Evolutionary conservation across 306 rosid species (phyloP).

Genomic region (Carpinus fangiana): DNA sequence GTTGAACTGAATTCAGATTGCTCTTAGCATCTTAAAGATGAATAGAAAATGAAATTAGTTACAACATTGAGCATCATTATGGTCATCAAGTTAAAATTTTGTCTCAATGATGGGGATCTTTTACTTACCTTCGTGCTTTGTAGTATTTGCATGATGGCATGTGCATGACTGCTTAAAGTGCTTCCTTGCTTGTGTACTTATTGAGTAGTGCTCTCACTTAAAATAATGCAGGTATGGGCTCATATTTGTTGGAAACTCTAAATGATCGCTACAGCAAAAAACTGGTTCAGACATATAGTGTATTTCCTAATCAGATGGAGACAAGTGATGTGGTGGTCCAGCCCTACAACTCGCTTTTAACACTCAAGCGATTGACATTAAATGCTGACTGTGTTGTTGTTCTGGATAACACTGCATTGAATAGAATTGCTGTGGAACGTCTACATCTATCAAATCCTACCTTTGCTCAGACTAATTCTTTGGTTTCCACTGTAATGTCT

Average conservation of each 20-base stretch:
- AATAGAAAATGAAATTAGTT: background rate
- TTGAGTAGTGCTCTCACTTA: slow-evolving; percentile 12
- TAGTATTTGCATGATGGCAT: slow-evolving; percentile 10
- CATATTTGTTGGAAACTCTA: slow-evolving; percentile 90
- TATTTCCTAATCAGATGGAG: slow-evolving; percentile 99
- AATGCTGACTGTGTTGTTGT: slow-evolving; percentile 99
- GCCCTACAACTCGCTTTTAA: slow-evolving; percentile 96
- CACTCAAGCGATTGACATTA: slow-evolving; percentile 88
- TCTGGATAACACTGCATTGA: slow-evolving; percentile 96
- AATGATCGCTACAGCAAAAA: slow-evolving; percentile 99
- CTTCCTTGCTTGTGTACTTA: slow-evolving; percentile 18
- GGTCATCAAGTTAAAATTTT: background rate
- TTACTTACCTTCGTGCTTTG: slow-evolving; percentile 12
- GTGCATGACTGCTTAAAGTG: slow-evolving; percentile 15
- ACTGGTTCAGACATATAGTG: slow-evolving; percentile 96
- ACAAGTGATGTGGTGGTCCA: slow-evolving; percentile 99
- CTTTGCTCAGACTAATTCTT: slow-evolving; percentile 93
- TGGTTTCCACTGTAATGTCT: slow-evolving; percentile 98
- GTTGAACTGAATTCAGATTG: background rate
- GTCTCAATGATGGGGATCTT: slow-evolving; percentile 3
- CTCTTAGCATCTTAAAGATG: background rate
- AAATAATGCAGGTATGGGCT: slow-evolving; percentile 80
- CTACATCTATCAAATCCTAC: slow-evolving; percentile 98
- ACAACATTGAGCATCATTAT: slow-evolving; percentile 1
- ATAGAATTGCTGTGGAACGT: slow-evolving; percentile 96